Conservation (phyloP, 768 basidiomycete species). For the Mycena alexandri region DNA sequence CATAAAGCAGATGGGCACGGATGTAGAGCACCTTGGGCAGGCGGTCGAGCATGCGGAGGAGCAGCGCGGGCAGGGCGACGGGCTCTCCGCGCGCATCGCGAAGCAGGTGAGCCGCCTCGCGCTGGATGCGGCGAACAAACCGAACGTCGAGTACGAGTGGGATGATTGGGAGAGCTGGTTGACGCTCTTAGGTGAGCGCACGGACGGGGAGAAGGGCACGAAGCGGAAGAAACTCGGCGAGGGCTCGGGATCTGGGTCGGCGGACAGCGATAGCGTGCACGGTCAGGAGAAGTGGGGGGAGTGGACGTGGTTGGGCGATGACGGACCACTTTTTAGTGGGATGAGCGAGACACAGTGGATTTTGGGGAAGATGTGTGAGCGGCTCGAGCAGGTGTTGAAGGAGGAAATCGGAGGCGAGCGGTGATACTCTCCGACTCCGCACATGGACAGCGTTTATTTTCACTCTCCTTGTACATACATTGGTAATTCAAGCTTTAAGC, state of each 20-base stretch:
- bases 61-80: constrained; percentile 40
- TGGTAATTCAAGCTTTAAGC: too few species aligned
- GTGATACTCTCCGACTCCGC: too few species aligned
- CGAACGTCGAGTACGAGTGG: constrained; percentile 50
- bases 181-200: constrained; percentile 42
- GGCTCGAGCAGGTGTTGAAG: constrained; percentile 51
- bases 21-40: constrained; percentile 46
- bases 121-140: constrained; percentile 44
- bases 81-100: constrained; percentile 47
- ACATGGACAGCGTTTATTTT: too few species aligned
- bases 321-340: constrained; percentile 54
- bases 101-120: constrained; percentile 47
- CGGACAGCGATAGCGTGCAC: constrained; percentile 10
- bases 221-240: neutral
- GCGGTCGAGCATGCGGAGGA: constrained; percentile 53
- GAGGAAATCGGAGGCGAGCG: constrained; percentile 32
- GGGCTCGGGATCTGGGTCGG: too few species aligned
- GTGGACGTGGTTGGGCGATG: constrained; percentile 56
- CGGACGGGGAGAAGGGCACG: constrained; percentile 34
- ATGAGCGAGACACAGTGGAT: constrained; percentile 55
- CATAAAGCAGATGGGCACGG: constrained; percentile 43
- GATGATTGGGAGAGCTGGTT: constrained; percentile 53
- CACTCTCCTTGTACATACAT: too few species aligned
- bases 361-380: constrained; percentile 48
- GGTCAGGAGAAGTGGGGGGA: constrained; percentile 37